Percentiles rank a stretch among this genome's conserved stretches.
Conservation (phyloP, 495 filamentous ascomycete genomes). For the Annulohypoxylon moriforme region DNA sequence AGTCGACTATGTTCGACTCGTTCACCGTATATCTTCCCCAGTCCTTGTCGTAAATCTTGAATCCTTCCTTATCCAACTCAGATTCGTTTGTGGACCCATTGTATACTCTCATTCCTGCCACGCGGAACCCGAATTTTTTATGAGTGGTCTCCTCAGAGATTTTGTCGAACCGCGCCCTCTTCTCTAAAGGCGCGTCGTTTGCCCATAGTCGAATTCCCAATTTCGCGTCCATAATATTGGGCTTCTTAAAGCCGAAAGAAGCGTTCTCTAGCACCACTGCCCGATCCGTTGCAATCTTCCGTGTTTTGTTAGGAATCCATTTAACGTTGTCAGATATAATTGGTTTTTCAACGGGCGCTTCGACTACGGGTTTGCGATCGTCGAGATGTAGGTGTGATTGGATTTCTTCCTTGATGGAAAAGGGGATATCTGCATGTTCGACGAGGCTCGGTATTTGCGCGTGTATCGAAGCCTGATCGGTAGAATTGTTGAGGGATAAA, state of each 20-base stretch:
- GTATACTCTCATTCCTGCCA: conserved; percentile 95
- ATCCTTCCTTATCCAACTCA: conserved; percentile 62
- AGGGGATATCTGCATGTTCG: conserved; percentile 58
- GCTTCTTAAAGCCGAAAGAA: conserved; percentile 80
- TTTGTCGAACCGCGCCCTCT: conserved; percentile 81
- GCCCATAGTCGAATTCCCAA: conserved; percentile 89
- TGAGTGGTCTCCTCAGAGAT: conserved; percentile 84
- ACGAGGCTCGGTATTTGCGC: conserved; percentile 61
- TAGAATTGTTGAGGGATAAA: conserved; percentile 64
- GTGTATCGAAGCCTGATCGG: conserved; percentile 60
- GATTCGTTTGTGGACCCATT: conserved; percentile 67
- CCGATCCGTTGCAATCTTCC: conserved; percentile 74
- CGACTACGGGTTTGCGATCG: conserved; percentile 42
- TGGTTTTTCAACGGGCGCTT: conserved; percentile 35
- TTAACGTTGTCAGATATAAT: conserved; percentile 39
- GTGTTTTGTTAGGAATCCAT: conserved; percentile 55
- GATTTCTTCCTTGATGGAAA: conserved; percentile 54
- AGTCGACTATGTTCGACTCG: conserved; percentile 75
- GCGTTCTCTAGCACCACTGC: conserved; percentile 91
- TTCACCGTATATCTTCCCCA: conserved; percentile 80
- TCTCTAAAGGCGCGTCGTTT: conserved; percentile 79
- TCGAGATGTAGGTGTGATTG: conserved; percentile 49
- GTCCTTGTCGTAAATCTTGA: conserved; percentile 84
- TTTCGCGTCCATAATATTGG: conserved; percentile 96
- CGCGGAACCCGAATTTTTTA: conserved; percentile 81